These are phyloP conservation scores for Pistacia vera DNA, from an alignment of 345 rosid species.

Conservation along the genomic window DNA sequence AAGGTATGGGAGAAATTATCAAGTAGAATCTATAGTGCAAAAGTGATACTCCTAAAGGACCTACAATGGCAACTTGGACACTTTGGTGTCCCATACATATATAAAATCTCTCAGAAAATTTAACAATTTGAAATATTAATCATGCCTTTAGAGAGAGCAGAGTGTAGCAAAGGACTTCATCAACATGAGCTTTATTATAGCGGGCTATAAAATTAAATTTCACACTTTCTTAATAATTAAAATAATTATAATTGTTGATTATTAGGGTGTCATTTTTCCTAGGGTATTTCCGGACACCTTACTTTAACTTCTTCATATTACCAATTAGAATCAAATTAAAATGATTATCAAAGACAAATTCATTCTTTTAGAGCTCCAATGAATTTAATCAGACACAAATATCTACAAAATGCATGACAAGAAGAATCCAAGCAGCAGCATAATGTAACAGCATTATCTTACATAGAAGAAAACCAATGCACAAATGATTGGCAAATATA, in stretches of 20 bases:
- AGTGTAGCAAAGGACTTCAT: background rate
- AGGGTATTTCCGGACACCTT: background rate
- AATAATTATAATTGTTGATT: background rate
- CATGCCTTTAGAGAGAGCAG: background rate
- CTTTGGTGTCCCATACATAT: background rate
- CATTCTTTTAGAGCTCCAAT: background rate
- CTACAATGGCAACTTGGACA: background rate
- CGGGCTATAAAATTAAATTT: background rate
- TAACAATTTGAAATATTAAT: background rate
- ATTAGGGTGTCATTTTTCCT: background rate
- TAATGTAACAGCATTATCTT: slow-evolving; percentile 1
- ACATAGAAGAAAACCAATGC: slow-evolving; percentile 1
- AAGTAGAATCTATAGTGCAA: background rate
- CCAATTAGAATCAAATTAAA: background rate
- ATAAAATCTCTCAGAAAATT: background rate
- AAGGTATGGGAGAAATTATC: background rate
- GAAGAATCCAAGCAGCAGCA: slow-evolving; percentile 12
- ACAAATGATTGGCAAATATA: background rate
- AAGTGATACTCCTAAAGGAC: background rate
- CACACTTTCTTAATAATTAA: background rate
- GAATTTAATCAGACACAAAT: background rate
- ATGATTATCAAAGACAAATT: background rate
- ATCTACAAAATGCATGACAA: background rate
- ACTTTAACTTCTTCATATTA: background rate
- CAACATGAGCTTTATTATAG: no score